Conservation (phyloP, 257 asterid species). For the Solanum sejunctum region DNA sequence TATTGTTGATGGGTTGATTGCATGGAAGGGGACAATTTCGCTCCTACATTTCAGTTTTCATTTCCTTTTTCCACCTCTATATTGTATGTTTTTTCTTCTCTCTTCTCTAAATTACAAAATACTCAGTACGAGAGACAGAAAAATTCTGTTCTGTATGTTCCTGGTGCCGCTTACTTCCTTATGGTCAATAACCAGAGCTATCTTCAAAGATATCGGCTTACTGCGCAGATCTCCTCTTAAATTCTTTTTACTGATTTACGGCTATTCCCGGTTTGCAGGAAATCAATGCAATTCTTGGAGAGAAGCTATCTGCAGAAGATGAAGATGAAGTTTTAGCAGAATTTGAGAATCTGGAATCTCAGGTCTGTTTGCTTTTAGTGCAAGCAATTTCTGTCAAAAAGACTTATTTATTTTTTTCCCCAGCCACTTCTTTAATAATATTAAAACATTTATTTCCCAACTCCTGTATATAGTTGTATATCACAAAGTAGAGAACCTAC, state of each 20-base stretch:
- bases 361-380: constrained; percentile 31
- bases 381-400: background rate
- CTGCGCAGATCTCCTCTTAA: background rate
- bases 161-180: background rate
- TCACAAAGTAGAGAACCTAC: background rate
- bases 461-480: background rate
- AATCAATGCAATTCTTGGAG: constrained; percentile 76
- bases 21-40: background rate
- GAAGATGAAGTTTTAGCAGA: constrained; percentile 90
- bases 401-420: background rate
- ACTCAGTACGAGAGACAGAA: background rate
- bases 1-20: background rate
- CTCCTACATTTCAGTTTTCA: background rate
- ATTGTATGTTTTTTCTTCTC: background rate
- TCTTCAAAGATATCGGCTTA: background rate
- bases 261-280: constrained; percentile 33
- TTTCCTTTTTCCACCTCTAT: background rate
- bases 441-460: background rate
- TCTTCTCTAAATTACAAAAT: background rate
- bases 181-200: background rate
- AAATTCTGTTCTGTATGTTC: background rate
- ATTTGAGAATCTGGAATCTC: constrained; percentile 72
- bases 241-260: background rate
- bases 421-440: background rate
- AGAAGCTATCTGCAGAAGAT: constrained; percentile 90